phyloP scores from a whole-genome alignment of 305 asterid species.

The Striga hermonthica region DNA sequence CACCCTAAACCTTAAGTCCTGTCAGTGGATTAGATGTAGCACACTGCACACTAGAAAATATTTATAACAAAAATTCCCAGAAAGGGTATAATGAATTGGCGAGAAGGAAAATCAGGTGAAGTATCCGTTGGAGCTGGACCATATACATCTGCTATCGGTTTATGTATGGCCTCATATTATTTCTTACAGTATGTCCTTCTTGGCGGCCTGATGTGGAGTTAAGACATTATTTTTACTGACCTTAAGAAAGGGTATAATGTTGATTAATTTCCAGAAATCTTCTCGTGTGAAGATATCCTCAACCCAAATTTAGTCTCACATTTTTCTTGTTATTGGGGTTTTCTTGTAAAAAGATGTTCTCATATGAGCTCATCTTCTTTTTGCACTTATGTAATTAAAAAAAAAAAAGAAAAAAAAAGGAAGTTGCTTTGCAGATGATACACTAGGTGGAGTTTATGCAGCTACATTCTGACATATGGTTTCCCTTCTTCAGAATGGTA shows the following conservation, averaged over 20 bases:
- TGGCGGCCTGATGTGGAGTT: not conserved
- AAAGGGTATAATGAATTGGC: no score
- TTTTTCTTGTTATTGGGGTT: slow-evolving; percentile 23
- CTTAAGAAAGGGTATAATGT: not conserved
- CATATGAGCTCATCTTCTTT: slow-evolving; percentile 8
- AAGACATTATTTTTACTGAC: not conserved
- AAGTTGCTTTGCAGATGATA: slow-evolving; percentile 15
- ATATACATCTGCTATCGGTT: not conserved
- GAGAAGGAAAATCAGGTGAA: not conserved
- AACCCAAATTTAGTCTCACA: slow-evolving; percentile 11
- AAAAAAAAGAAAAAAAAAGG: not conserved
- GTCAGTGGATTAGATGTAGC: not conserved
- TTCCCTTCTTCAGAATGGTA: slow-evolving; percentile 67
- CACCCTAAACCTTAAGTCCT: not conserved
- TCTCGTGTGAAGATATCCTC: not conserved
- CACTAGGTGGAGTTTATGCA: slow-evolving; percentile 15
- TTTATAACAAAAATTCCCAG: not conserved
- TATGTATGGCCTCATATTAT: not conserved
- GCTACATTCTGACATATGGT: slow-evolving; percentile 21
- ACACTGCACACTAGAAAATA: not conserved
- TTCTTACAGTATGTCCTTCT: slow-evolving; percentile 2
- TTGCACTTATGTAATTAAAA: not conserved
- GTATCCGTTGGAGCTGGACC: not conserved
- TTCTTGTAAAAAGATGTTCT: slow-evolving; percentile 3
- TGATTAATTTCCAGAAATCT: slow-evolving; percentile 17